These are phyloP conservation scores for Ophiorrhiza pumila DNA, from an alignment of 257 asterid genomes.

Conservation along the genomic window DNA sequence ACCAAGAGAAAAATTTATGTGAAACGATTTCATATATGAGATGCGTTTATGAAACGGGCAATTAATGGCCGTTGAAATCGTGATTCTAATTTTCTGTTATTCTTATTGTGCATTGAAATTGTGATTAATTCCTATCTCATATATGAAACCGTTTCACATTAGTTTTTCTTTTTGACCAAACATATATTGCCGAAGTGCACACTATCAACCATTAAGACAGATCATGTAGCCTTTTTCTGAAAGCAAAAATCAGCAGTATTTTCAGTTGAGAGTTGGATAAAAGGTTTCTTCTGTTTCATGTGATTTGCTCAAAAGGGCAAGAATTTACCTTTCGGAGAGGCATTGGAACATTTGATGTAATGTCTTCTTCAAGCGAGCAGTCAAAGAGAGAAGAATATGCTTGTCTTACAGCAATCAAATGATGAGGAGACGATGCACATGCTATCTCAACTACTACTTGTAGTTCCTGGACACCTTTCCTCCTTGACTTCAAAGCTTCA, in stretches of 20 bases:
- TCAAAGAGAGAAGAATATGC: slow-evolving; percentile 57
- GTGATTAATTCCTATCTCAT: too few species aligned
- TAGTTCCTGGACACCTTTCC: slow-evolving; percentile 40
- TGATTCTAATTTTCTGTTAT: too few species aligned
- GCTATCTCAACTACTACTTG: slow-evolving; percentile 80
- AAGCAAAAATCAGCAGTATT: not conserved
- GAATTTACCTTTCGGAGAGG: slow-evolving; percentile 62
- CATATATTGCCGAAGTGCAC: not conserved
- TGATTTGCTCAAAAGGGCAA: not conserved
- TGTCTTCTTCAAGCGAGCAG: slow-evolving; percentile 73
- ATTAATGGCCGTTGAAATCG: too few species aligned
- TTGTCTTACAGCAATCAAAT: slow-evolving; percentile 61
- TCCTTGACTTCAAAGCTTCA: slow-evolving; percentile 51
- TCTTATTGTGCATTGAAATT: too few species aligned
- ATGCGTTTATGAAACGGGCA: too few species aligned
- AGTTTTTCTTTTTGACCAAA: too few species aligned
- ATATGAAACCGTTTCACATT: too few species aligned
- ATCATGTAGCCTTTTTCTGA: not conserved
- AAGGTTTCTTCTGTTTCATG: not conserved
- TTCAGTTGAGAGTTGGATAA: not conserved
- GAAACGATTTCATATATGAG: too few species aligned
- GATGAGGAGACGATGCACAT: slow-evolving; percentile 69
- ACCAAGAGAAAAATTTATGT: too few species aligned
- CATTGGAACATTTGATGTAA: slow-evolving; percentile 43
- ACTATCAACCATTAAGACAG: not conserved